phyloP scores from a whole-genome alignment of 2,329 filamentous ascomycete genomes.

The Neopestalotiopsis sp. region DNA sequence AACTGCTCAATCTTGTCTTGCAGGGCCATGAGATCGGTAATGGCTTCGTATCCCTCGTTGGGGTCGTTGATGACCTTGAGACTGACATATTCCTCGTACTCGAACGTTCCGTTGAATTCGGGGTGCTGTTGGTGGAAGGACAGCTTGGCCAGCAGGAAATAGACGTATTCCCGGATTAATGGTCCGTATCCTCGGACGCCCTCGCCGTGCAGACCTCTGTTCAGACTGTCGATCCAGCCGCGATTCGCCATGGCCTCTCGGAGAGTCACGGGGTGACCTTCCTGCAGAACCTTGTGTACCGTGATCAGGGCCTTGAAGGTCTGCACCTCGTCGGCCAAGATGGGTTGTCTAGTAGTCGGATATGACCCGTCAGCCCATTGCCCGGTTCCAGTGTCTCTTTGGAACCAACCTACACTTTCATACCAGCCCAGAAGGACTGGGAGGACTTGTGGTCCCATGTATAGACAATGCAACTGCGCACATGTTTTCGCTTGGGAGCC shows the following conservation, averaged over 20 bases:
- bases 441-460: conserved; percentile 99
- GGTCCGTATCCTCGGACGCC: conserved; percentile 89
- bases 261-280: conserved; percentile 87
- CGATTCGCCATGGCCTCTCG: conserved; percentile 89
- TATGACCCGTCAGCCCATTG: neutral
- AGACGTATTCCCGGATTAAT: conserved; percentile 95
- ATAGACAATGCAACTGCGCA: conserved; percentile 96
- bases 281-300: conserved; percentile 95
- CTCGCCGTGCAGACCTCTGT: conserved; percentile 80
- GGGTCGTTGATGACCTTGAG: conserved; percentile 98
- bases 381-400: neutral
- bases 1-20: conserved; percentile 99
- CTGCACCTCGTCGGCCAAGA: conserved; percentile 96
- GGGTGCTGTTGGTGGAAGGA: conserved; percentile 96
- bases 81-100: conserved; percentile 98
- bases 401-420: conserved; percentile 81
- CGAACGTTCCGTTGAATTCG: conserved; percentile 98
- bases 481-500: conserved; percentile 84
- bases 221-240: conserved; percentile 91
- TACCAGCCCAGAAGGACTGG: conserved; percentile 92
- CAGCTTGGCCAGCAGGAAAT: conserved; percentile 91
- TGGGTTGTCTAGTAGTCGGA: conserved; percentile 73
- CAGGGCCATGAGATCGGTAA: conserved; percentile 92
- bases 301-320: conserved; percentile 99
- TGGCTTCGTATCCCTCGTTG: conserved; percentile 97